Percentiles rank a stretch among this genome's conserved stretches.
Evolutionary conservation across 345 rosid genomes (phyloP).

Genomic region (Eucalyptus tenuipes): DNA sequence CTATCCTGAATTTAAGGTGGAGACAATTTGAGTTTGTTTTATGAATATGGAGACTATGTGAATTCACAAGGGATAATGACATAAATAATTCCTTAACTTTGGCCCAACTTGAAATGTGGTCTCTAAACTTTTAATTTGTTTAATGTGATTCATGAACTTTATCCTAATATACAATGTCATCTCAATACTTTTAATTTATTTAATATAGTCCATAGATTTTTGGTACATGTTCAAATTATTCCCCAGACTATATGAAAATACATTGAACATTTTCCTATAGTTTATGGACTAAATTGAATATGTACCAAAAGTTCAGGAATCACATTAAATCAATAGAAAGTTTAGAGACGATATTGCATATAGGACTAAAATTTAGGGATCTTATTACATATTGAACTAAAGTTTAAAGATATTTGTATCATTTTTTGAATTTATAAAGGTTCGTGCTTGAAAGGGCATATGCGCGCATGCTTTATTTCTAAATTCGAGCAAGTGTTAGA

Average conservation of each 20-base stretch:
- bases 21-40: not conserved
- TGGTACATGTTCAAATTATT: not conserved
- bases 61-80: not conserved
- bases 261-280: no score
- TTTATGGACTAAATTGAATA: no score
- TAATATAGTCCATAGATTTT: no score
- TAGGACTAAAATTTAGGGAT: accelerated
- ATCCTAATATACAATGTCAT: not conserved
- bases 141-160: no score
- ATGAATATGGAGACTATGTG: not conserved
- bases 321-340: not conserved
- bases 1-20: not conserved
- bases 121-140: not conserved
- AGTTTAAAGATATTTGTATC: not conserved
- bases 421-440: not conserved
- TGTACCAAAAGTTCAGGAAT: accelerated
- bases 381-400: no score
- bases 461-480: not conserved
- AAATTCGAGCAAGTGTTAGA: not conserved
- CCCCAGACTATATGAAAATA: not conserved
- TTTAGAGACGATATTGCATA: no score
- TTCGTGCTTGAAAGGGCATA: not conserved
- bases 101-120: not conserved
- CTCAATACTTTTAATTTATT: accelerated
- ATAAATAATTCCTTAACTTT: not conserved